Percentiles rank a stretch among this genome's conserved stretches.
These are phyloP conservation scores for Lithospermum erythrorhizon DNA, from an alignment of 257 asterid species.

Conservation along the genomic window DNA sequence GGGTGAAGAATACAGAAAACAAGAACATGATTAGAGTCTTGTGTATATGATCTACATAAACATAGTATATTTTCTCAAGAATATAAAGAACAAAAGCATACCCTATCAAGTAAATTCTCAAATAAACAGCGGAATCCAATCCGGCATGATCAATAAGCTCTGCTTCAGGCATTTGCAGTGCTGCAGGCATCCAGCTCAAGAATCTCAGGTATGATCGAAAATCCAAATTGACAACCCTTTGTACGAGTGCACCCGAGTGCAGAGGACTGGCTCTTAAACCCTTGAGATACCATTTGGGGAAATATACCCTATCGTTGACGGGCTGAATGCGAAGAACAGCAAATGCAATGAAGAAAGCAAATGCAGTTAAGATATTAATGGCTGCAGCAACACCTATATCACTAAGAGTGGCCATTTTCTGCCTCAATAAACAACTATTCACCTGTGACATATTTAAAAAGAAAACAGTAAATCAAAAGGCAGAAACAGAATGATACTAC, in stretches of 20 bases:
- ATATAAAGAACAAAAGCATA: constrained; percentile 16
- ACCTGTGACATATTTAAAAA: constrained; percentile 10
- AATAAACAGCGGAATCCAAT: constrained; percentile 80
- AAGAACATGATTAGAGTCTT: background rate
- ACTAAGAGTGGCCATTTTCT: constrained; percentile 52
- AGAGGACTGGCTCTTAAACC: constrained; percentile 68
- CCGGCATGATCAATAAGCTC: constrained; percentile 97
- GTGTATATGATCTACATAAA: too few species aligned
- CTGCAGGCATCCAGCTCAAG: constrained; percentile 88
- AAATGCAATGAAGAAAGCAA: constrained; percentile 71
- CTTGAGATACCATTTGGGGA: constrained; percentile 95
- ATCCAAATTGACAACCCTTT: constrained; percentile 73
- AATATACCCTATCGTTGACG: constrained; percentile 78
- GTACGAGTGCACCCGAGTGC: constrained; percentile 53
- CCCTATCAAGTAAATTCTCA: constrained; percentile 92
- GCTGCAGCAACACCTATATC: constrained; percentile 82
- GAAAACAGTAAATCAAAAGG: background rate
- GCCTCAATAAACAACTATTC: constrained; percentile 17
- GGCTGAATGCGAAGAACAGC: constrained; percentile 91
- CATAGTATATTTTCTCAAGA: too few species aligned
- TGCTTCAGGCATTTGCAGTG: constrained; percentile 85
- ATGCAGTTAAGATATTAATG: constrained; percentile 60
- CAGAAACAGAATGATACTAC: too few species aligned
- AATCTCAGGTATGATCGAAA: constrained; percentile 64
- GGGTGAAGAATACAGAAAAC: background rate